A percentile compares a stretch with the other conserved stretches of the same genome.
Evolutionary conservation across 108 stramenopile genomes (phyloP).

Genomic region (Conticribra weissflogii): DNA sequence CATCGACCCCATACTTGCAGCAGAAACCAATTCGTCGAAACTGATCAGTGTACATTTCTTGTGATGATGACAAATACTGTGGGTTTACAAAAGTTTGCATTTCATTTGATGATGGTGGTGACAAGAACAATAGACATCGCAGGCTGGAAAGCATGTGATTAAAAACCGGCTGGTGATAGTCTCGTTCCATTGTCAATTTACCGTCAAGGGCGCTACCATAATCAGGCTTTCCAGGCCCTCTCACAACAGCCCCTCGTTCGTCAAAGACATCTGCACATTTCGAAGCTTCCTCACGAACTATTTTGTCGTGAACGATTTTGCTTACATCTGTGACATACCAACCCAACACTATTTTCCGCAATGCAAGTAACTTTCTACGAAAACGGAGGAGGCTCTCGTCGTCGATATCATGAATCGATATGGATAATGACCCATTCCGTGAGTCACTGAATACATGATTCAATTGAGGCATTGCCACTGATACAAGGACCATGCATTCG

Average conservation of each 20-base stretch:
- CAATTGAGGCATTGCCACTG: background rate
- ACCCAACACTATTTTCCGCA: conserved; percentile 19
- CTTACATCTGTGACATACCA: conserved; percentile 63
- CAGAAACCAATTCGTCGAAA: conserved; percentile 46
- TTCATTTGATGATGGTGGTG: conserved; percentile 41
- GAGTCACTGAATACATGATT: conserved; percentile 2
- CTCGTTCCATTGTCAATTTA: conserved; percentile 2
- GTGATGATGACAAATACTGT: background rate
- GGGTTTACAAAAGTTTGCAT: conserved; percentile 36
- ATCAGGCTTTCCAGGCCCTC: conserved; percentile 58
- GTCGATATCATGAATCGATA: conserved; percentile 5
- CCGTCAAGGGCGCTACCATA: conserved; percentile 58
- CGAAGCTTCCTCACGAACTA: conserved; percentile 14
- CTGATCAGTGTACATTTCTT: conserved; percentile 32
- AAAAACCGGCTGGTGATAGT: conserved; percentile 15
- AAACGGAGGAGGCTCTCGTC: background rate
- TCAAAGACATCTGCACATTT: conserved; percentile 6
- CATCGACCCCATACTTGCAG: conserved; percentile 52
- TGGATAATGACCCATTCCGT: background rate
- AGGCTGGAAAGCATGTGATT: conserved; percentile 40
- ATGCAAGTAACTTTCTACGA: conserved; percentile 10
- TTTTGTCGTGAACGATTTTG: conserved; percentile 9
- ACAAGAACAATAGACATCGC: conserved; percentile 65
- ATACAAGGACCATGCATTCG: conserved; percentile 56
- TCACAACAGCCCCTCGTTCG: conserved; percentile 22